Evolutionary conservation across 225 moss, liverwort and hornwort species (phyloP).

Genomic region (Antitrichia curtipendula): DNA sequence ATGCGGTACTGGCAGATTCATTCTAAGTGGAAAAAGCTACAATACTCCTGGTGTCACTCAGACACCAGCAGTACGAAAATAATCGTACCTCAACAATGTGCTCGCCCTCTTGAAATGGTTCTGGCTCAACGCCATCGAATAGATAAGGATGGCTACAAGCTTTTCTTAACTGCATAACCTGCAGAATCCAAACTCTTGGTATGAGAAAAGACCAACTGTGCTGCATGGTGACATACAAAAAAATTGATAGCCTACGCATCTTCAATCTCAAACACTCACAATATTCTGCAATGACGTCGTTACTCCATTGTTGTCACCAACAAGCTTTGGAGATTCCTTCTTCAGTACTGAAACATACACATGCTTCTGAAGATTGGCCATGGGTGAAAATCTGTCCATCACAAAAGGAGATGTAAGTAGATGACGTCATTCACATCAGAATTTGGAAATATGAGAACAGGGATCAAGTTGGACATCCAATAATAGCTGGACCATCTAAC

Average conservation of each 20-base stretch:
- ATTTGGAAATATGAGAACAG: not conserved
- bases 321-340: constrained; percentile 71
- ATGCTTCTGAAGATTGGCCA: constrained; percentile 62
- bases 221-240: not conserved
- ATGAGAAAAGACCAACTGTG: not conserved
- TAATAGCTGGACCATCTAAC: not conserved
- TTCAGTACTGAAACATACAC: constrained; percentile 70
- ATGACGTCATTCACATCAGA: not conserved
- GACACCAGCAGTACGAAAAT: not conserved
- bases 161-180: constrained; percentile 85
- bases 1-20: not conserved
- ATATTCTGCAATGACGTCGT: constrained; percentile 61
- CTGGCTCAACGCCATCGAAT: constrained; percentile 90
- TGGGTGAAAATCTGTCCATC: constrained; percentile 49
- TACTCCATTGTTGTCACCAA: constrained; percentile 25
- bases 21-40: not conserved
- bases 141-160: constrained; percentile 95
- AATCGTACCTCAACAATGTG: constrained; percentile 63
- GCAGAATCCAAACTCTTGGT: not conserved
- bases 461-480: not conserved
- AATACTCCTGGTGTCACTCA: not conserved
- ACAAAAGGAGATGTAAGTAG: not conserved
- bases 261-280: constrained; percentile 26
- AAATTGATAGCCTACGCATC: not conserved
- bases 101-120: constrained; percentile 91